A percentile compares a stretch with the other conserved stretches of the same genome.
Conservation (phyloP, 1,284 basidiomycete genomes). For the Marasmius oreades region DNA sequence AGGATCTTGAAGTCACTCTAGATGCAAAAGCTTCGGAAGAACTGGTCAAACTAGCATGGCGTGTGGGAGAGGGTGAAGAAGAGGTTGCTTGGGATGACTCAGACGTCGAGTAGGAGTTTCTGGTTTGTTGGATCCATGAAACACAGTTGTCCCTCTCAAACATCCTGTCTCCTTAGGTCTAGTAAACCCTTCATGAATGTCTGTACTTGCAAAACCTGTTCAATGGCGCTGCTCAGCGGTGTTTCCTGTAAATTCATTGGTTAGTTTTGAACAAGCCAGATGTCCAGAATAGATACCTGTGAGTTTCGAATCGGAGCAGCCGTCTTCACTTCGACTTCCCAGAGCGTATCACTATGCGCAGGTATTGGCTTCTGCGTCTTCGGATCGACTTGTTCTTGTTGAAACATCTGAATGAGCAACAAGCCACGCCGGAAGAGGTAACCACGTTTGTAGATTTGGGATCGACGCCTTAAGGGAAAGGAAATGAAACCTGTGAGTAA, state of each 20-base stretch:
- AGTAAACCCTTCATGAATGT: conserved; percentile 75
- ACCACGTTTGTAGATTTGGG: conserved; percentile 76
- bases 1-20: conserved; percentile 27
- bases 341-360: conserved; percentile 69
- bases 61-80: conserved; percentile 42
- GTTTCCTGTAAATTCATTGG: conserved; percentile 34
- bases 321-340: conserved; percentile 83
- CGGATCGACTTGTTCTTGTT: conserved; percentile 73
- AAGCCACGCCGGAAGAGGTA: conserved; percentile 68
- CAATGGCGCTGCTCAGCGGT: conserved; percentile 57
- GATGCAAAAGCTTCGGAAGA: conserved; percentile 50
- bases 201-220: conserved; percentile 74
- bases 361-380: conserved; percentile 70
- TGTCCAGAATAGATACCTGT: conserved; percentile 25
- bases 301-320: conserved; percentile 71
- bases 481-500: neutral
- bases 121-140: conserved; percentile 4
- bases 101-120: conserved; percentile 34
- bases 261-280: neutral
- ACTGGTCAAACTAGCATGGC: conserved; percentile 41
- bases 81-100: conserved; percentile 62
- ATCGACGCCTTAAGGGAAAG: conserved; percentile 45
- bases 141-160: conserved; percentile 25
- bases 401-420: conserved; percentile 75
- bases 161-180: conserved; percentile 65